These are phyloP conservation scores for Chlamydomonas sp. DNA, from an alignment of 139 green algal species.

Conservation along the genomic window DNA sequence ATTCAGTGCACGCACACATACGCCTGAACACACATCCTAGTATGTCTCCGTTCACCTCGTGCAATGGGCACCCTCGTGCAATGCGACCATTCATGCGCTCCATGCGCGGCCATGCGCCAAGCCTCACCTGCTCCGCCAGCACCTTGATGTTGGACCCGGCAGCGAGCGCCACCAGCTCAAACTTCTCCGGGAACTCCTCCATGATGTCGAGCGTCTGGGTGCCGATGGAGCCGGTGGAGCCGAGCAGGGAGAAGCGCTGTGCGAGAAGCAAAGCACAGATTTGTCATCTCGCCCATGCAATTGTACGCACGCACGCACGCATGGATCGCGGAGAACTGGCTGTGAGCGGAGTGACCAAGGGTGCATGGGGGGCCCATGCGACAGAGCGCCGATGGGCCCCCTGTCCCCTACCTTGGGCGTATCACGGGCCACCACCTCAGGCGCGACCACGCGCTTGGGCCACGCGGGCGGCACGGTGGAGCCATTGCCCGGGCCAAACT, in stretches of 20 bases:
- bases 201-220: conserved; percentile 99
- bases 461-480: conserved; percentile 44
- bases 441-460: conserved; percentile 36
- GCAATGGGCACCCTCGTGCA: too few species aligned
- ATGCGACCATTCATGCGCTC: too few species aligned
- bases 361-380: background rate
- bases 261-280: background rate
- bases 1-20: too few species aligned
- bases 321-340: background rate
- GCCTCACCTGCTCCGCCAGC: conserved; percentile 75
- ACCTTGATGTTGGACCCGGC: conserved; percentile 91
- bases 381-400: background rate
- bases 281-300: background rate
- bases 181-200: conserved; percentile 86
- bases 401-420: conserved; percentile 31
- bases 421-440: conserved; percentile 32
- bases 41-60: too few species aligned
- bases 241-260: conserved; percentile 92
- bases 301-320: background rate
- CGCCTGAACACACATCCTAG: too few species aligned
- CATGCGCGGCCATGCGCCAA: background rate
- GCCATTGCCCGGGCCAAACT: too few species aligned
- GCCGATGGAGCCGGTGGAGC: conserved; percentile 90
- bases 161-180: conserved; percentile 83
- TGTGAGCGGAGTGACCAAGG: background rate